Conservation (phyloP, 2,329 filamentous ascomycete species). For the Bipolaris gigantea region DNA sequence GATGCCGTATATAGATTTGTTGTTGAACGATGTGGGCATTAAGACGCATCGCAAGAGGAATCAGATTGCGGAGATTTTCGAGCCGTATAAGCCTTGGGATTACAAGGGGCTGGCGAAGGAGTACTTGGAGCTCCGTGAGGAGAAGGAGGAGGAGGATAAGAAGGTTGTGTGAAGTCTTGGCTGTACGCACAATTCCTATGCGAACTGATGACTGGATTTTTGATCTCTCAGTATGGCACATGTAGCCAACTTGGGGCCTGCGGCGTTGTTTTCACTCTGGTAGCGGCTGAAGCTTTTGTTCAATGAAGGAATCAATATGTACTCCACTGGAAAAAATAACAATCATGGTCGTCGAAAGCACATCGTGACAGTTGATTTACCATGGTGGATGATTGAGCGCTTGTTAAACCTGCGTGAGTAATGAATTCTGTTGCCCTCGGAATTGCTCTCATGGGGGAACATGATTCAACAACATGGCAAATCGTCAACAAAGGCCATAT, state of each 20-base stretch:
- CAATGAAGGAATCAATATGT: background rate
- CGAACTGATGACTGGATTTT: background rate
- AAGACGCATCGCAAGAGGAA: background rate
- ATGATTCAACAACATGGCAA: background rate
- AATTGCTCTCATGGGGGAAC: background rate
- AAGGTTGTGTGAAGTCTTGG: background rate
- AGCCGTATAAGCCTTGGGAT: background rate
- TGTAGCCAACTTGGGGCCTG: background rate
- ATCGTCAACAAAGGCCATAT: background rate
- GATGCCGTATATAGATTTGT: background rate
- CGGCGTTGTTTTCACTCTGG: background rate
- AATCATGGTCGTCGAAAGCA: background rate
- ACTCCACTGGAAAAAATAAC: background rate
- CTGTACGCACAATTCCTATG: background rate
- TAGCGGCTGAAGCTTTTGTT: background rate
- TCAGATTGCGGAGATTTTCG: background rate
- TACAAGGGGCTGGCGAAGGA: background rate
- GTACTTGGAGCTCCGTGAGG: background rate
- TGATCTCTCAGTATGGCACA: background rate
- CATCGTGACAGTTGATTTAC: background rate
- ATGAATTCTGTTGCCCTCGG: background rate
- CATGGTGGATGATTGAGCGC: background rate
- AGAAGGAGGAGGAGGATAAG: background rate
- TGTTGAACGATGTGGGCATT: background rate
- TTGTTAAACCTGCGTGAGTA: background rate